Percentiles rank a stretch among this genome's conserved stretches.
phyloP scores from a whole-genome alignment of 208 protist genomes.

The Wallacemonas sp. region DNA sequence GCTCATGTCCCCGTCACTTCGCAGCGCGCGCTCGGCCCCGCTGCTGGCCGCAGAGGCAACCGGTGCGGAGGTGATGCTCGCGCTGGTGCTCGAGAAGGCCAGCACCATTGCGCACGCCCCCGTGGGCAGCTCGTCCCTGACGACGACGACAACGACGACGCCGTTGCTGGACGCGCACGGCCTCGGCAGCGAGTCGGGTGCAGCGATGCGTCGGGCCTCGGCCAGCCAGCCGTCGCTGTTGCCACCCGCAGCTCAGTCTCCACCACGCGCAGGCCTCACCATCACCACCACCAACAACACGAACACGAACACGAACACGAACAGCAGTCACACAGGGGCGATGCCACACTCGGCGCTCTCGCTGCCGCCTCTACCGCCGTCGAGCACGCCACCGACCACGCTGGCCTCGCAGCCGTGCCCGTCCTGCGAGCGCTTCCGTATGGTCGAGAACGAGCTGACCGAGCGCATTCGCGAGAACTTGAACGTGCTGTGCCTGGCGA shows the following conservation, averaged over 20 bases:
- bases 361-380: constrained; percentile 11
- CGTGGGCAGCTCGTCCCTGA: neutral
- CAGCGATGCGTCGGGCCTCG: no score
- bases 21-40: constrained; percentile 8
- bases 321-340: no score
- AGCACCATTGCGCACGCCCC: neutral
- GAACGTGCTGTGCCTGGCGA: constrained; percentile 31
- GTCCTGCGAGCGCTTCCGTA: constrained; percentile 31
- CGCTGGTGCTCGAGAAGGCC: constrained; percentile 13
- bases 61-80: constrained; percentile 16
- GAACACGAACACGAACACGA: no score
- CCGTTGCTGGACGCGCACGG: neutral
- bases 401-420: constrained; percentile 13
- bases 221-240: no score
- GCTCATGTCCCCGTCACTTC: constrained; percentile 3
- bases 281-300: no score
- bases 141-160: neutral
- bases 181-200: constrained; percentile 4
- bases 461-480: constrained; percentile 28
- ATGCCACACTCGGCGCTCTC: constrained; percentile 6
- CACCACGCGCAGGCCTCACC: no score
- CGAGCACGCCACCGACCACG: constrained; percentile 1
- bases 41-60: constrained; percentile 5
- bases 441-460: constrained; percentile 31
- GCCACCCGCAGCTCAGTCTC: no score